Conservation (phyloP, 2,329 filamentous ascomycete species). For the Teratosphaeria gauchensis region DNA sequence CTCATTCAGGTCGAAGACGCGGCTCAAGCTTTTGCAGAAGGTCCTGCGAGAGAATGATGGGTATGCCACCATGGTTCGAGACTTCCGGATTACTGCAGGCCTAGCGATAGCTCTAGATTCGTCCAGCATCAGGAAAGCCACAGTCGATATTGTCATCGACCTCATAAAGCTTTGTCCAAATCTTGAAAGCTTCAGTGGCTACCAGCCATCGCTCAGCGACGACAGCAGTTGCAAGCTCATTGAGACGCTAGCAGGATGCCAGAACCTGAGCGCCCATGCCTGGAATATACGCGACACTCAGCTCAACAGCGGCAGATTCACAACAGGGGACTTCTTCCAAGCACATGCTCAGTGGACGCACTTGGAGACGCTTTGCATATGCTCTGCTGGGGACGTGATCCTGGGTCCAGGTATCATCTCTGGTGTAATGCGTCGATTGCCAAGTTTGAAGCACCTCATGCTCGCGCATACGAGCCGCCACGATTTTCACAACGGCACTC, state of each 20-base stretch:
- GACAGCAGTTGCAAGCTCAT: conserved; percentile 7
- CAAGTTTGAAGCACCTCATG: conserved; percentile 43
- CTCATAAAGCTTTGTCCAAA: conserved; percentile 51
- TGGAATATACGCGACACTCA: conserved; percentile 39
- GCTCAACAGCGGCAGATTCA: conserved; percentile 10
- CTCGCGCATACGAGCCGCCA: conserved; percentile 43
- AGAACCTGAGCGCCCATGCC: conserved; percentile 44
- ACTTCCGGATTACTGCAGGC: conserved; percentile 44
- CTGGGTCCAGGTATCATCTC: conserved; percentile 45
- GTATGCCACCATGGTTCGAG: conserved; percentile 43
- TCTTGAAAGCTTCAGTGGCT: conserved; percentile 45
- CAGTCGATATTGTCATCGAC: conserved; percentile 44
- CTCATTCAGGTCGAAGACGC: conserved; percentile 31
- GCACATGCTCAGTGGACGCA: conserved; percentile 42
- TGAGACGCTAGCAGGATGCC: conserved; percentile 46
- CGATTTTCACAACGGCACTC: conserved; percentile 46
- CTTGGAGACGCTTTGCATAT: conserved; percentile 45
- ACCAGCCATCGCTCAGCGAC: conserved; percentile 33
- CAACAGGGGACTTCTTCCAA: conserved; percentile 29
- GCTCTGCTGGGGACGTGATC: conserved; percentile 32
- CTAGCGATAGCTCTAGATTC: conserved; percentile 30
- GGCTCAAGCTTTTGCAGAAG: conserved; percentile 45
- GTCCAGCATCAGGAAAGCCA: conserved; percentile 34
- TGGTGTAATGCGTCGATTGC: conserved; percentile 44
- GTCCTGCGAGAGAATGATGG: conserved; percentile 43